A percentile compares a stretch with the other conserved stretches of the same genome.
phyloP scores from a whole-genome alignment of 768 basidiomycete species.

The Cystofilobasidium ferigula region DNA sequence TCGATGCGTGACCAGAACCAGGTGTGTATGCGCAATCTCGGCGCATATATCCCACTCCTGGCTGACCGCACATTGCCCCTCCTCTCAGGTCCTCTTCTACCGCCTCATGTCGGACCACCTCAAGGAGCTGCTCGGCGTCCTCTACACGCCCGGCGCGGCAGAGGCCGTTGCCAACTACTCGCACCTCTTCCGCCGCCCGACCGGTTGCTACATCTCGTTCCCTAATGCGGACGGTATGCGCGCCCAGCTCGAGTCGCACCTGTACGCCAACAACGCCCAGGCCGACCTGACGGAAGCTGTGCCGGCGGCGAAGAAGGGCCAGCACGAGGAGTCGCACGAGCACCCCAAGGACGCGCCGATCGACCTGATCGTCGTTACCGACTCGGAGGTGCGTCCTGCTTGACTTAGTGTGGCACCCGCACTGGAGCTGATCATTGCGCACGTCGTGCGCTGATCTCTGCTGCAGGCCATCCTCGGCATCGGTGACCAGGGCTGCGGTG shows the following conservation, averaged over 20 bases:
- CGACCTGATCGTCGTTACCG: slow-evolving; percentile 72
- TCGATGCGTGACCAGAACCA: slow-evolving; percentile 61
- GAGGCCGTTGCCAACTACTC: slow-evolving; percentile 55
- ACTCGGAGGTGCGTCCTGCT: slow-evolving; percentile 76
- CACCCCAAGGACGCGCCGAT: slow-evolving; percentile 36
- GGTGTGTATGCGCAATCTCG: slow-evolving; percentile 27
- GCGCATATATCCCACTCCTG: neutral
- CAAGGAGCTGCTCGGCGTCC: slow-evolving; percentile 47
- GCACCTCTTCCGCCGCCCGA: slow-evolving; percentile 64
- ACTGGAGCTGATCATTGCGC: too few species aligned
- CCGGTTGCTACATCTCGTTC: slow-evolving; percentile 47
- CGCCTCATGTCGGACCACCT: slow-evolving; percentile 52
- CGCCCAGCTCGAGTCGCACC: slow-evolving; percentile 25
- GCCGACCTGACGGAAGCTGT: slow-evolving; percentile 25
- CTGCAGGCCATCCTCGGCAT: slow-evolving; percentile 26
- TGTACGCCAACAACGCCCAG: slow-evolving; percentile 26
- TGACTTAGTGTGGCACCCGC: too few species aligned
- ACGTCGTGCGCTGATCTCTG: too few species aligned
- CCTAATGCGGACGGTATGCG: slow-evolving; percentile 26
- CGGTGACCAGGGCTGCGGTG: slow-evolving; percentile 56
- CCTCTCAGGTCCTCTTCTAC: slow-evolving; percentile 56
- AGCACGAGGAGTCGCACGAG: neutral
- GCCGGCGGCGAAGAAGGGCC: neutral
- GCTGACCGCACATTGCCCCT: neutral
- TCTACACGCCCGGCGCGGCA: slow-evolving; percentile 62